Base-by-base conservation (phyloP, 75 land plant genomes). In the Pinus tabuliformis region DNA sequence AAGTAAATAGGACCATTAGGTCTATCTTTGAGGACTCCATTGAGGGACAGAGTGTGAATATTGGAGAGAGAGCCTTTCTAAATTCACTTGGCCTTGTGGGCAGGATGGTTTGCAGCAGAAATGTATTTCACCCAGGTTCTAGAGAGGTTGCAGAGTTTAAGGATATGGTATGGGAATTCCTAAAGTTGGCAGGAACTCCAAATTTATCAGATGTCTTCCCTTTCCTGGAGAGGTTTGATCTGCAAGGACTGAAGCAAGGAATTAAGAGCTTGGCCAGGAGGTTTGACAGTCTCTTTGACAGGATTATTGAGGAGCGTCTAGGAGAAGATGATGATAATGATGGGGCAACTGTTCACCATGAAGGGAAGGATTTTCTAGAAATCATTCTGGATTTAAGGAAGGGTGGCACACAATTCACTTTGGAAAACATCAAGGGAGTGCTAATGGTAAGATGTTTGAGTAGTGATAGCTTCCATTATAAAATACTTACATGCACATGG, bases 171-270 rank as follows among this genome's bases (percentile, higher is more conserved):
- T 54, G 58, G 59, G 75, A 28, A 28, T 12, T 73, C 11, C 36
- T 73, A n/a, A 28, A 54, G 57, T 24, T 17, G 9, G 17, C 17
- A 24, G 59, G 28, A 58, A n/a, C 16, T 49, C 75, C 75, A 17
- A 73, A 24, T 28, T 17, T 73, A 24, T 49, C 75, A 6, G 75
- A 73, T 17, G 0, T 54, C 14, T 73, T 73, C 16, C 75, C 75
- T 49, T 22, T 28, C 26, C 75, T 73, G 28, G 33, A 18, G 75
- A 49, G 36, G 75, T 54, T 73, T 56, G 59, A 73, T 73, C 33
- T 56, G 16, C 75, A 73, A 37, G 74, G 74, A 15, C 24, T 73
- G 17, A 73, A 54, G 3, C 26, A 13, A 5, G 22, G 45, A 49
- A 73, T 4, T 3, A 54, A 49, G 33, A 54, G 26, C 6, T 54